These are phyloP conservation scores for Cnidoscolus chayamansa DNA, from an alignment of 441 rosid species.

Conservation along the genomic window DNA sequence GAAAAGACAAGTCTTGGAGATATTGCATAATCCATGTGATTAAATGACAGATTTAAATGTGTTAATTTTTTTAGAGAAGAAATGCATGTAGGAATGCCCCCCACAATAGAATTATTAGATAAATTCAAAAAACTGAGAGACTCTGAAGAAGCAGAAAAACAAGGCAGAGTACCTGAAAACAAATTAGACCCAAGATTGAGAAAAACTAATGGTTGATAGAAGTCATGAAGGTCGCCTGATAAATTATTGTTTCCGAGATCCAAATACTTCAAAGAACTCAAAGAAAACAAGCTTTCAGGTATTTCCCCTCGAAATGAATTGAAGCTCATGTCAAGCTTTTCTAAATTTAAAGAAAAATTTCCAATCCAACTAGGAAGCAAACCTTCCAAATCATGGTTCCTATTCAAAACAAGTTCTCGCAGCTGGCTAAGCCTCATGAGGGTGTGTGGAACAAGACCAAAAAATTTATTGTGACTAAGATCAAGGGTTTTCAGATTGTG, in stretches of 20 bases:
- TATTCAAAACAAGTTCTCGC: constrained; percentile 52
- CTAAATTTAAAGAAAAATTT: constrained; percentile 53
- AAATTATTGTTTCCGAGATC: constrained; percentile 60
- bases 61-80: constrained; percentile 50
- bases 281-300: constrained; percentile 50
- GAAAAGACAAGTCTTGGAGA: constrained; percentile 71
- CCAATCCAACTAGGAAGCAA: constrained; percentile 66
- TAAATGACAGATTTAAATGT: constrained; percentile 62
- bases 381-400: constrained; percentile 58
- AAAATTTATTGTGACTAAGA: constrained; percentile 55
- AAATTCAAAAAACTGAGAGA: constrained; percentile 56
- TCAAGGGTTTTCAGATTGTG: constrained; percentile 54
- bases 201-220: constrained; percentile 53
- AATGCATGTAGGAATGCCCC: constrained; percentile 88
- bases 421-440: constrained; percentile 45
- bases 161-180: constrained; percentile 78
- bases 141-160: constrained; percentile 56
- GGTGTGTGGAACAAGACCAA: constrained; percentile 54
- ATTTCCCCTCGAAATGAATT: constrained; percentile 62
- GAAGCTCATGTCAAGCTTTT: constrained; percentile 59
- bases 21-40: constrained; percentile 53
- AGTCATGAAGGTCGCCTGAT: constrained; percentile 52
- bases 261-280: constrained; percentile 56
- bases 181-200: constrained; percentile 71
- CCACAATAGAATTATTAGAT: constrained; percentile 60